Evolutionary conservation across 2,329 filamentous ascomycete genomes (phyloP), one percentile per base, ranked within the genome.

Genomic region (Hypoxylon sp.): DNA sequence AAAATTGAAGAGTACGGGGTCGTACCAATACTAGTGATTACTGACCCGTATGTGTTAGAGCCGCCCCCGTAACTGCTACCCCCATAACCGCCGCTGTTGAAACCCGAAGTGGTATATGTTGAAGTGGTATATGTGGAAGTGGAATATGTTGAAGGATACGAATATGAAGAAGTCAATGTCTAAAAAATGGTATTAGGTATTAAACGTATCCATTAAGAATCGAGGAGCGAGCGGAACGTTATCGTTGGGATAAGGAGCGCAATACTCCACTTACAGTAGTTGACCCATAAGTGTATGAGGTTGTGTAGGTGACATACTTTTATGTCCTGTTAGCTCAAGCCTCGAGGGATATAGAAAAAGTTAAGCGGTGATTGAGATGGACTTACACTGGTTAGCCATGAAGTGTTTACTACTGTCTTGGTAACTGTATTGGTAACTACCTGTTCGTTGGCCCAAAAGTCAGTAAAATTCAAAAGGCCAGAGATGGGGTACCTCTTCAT

Each of bases 1-100:
- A 64, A 51, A 64, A 43, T 64, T 54, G 48, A 62, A 67, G 64
- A 59, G 64, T 67, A 67, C 64, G 58, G 64, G 64, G 64, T 62
- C 64, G 64, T 67, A 67, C 64, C 64, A 64, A 34, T 61, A 59
- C 24, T 56, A 64, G 64, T 64, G 64, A 26, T 59, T 62, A 67
- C 64, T 67, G 64, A 67, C 64, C 64, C 64, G 46, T 62, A 56
- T 62, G 47, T 58, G 24, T 67, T 60, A 53, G 52, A 60, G 24
- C 44, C 24, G 24, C 24, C 28, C 10, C 41, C 43, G n/a, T 8
- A 17, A 4, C 39, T n/a, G 26, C n/a, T n/a, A n/a, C n/a, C n/a
- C n/a, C n/a, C n/a, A n/a, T n/a, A n/a, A n/a, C n/a, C n/a, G n/a
- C n/a, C n/a, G n/a, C n/a, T n/a, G n/a, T n/a, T n/a, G n/a, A n/a